phyloP scores from a whole-genome alignment of 177 flowering plant genomes.

The Tripterygium wilfordii region DNA sequence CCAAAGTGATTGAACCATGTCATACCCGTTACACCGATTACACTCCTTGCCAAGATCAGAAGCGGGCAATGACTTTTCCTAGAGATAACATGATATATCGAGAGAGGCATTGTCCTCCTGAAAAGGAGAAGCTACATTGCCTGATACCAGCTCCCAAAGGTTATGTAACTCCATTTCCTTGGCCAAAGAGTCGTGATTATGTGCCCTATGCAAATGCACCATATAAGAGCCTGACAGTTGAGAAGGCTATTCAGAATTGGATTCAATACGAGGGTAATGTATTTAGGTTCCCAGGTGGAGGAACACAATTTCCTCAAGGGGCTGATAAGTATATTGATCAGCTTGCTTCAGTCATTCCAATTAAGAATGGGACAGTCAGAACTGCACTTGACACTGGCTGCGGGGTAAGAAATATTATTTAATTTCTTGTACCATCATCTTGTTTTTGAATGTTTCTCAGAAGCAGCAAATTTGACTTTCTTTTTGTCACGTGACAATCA shows the following conservation, averaged over 20 bases:
- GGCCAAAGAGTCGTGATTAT: slow-evolving; percentile 98
- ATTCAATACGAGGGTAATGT: slow-evolving; percentile 87
- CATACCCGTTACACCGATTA: slow-evolving; percentile 54
- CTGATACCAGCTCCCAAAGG: slow-evolving; percentile 93
- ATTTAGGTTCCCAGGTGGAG: slow-evolving; percentile 92
- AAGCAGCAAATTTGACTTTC: not conserved
- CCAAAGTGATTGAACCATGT: slow-evolving; percentile 57
- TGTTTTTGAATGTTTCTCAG: not conserved
- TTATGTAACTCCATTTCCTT: slow-evolving; percentile 88
- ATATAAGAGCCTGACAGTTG: slow-evolving; percentile 85
- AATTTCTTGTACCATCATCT: not conserved
- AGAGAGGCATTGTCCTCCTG: slow-evolving; percentile 87
- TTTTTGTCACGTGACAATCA: slow-evolving; percentile 1
- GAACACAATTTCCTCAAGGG: slow-evolving; percentile 92
- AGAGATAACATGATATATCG: slow-evolving; percentile 81
- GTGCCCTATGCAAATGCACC: slow-evolving; percentile 93
- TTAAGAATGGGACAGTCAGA: slow-evolving; percentile 72
- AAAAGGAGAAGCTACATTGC: slow-evolving; percentile 65
- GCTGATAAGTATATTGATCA: slow-evolving; percentile 88
- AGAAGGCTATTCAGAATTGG: slow-evolving; percentile 96
- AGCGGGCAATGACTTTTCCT: slow-evolving; percentile 86
- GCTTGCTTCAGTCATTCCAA: slow-evolving; percentile 80
- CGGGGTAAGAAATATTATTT: slow-evolving; percentile 91
- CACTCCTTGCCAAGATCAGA: slow-evolving; percentile 96
- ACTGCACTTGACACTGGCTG: slow-evolving; percentile 96